Conservation (phyloP, 345 rosid species). For the Brassica carinata region DNA sequence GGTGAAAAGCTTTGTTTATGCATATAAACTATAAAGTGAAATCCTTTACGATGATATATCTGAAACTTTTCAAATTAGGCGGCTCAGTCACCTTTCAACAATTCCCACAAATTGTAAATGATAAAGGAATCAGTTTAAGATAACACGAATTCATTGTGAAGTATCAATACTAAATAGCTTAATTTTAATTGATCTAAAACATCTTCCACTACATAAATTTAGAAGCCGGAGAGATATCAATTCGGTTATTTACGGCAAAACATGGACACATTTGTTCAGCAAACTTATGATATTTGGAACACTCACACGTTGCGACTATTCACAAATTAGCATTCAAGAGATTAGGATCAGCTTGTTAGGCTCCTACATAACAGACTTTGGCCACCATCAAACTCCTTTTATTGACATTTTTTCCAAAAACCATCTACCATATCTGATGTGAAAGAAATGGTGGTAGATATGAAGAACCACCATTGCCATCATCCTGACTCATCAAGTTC, state of each 20-base stretch:
- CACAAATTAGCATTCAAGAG: too few species aligned
- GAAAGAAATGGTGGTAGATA: too few species aligned
- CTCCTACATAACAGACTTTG: too few species aligned
- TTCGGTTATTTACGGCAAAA: not conserved
- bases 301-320: too few species aligned
- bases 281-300: too few species aligned
- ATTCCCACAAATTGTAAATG: constrained; percentile 5
- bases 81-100: constrained; percentile 28
- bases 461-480: too few species aligned
- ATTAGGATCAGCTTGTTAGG: too few species aligned
- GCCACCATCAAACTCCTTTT: too few species aligned
- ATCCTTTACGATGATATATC: constrained; percentile 1
- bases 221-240: not conserved
- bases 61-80: constrained; percentile 29
- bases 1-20: constrained; percentile 18
- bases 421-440: too few species aligned
- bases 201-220: not conserved
- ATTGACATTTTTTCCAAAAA: too few species aligned
- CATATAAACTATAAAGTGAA: not conserved
- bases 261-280: not conserved
- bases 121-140: not conserved
- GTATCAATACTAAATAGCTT: not conserved
- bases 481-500: too few species aligned
- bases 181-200: not conserved
- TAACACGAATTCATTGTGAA: not conserved